Conservation (phyloP, 768 basidiomycete species). For the Pholiota molesta region DNA sequence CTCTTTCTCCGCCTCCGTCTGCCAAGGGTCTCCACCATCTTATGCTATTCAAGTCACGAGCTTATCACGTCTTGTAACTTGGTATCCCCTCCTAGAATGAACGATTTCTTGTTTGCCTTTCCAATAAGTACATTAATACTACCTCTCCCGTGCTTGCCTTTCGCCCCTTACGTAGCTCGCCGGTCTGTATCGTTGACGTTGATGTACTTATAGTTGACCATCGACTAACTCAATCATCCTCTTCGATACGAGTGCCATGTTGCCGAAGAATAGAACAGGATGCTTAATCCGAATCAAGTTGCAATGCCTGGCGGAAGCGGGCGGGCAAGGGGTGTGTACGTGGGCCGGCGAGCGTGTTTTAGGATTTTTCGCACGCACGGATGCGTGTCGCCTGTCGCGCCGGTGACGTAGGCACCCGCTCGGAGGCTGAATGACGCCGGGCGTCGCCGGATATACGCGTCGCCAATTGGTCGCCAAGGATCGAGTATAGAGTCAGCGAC, state of each 20-base stretch:
- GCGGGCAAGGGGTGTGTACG: neutral
- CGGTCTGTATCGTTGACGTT: conserved; percentile 9
- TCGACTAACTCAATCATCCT: conserved; percentile 4
- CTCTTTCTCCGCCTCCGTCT: conserved; percentile 9
- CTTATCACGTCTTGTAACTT: conserved; percentile 5
- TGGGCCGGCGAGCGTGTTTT: neutral
- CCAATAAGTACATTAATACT: conserved; percentile 1
- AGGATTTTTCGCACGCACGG: neutral
- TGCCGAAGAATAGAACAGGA: neutral
- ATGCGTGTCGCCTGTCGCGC: too few species aligned
- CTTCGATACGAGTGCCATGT: neutral
- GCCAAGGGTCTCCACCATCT: conserved; percentile 2
- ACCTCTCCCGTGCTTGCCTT: conserved; percentile 12
- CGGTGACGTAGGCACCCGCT: too few species aligned
- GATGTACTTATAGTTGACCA: conserved; percentile 14
- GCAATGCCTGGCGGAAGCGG: neutral
- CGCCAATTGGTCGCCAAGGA: too few species aligned
- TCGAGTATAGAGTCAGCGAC: too few species aligned
- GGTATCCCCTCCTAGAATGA: conserved; percentile 4
- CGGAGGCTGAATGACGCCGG: too few species aligned
- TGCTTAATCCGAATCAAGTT: neutral
- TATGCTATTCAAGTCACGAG: conserved; percentile 13
- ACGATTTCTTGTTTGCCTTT: conserved; percentile 1
- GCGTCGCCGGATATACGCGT: too few species aligned
- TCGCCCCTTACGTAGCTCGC: conserved; percentile 10